Evolutionary conservation across 2,329 filamentous ascomycete species (phyloP).

Genomic region (Exophiala calicioides): DNA sequence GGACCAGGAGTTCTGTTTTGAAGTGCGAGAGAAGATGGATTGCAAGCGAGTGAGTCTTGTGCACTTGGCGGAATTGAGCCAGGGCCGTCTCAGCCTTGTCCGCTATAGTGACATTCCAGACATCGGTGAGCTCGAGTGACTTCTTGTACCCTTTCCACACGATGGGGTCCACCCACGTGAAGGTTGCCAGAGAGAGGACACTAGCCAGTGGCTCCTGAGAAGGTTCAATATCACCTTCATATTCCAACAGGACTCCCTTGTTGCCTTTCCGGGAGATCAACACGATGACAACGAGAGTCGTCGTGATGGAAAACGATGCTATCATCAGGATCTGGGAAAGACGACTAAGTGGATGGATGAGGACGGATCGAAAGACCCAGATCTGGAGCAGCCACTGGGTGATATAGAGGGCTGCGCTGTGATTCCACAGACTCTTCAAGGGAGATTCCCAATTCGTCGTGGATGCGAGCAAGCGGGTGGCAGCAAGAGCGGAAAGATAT

Average conservation of each 20-base stretch:
- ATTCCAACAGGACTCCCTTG: slow-evolving; percentile 81
- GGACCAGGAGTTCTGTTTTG: slow-evolving; percentile 70
- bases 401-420: slow-evolving; percentile 82
- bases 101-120: slow-evolving; percentile 87
- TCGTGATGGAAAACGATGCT: slow-evolving; percentile 72
- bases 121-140: slow-evolving; percentile 76
- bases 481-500: slow-evolving; percentile 74
- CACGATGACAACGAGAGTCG: slow-evolving; percentile 73
- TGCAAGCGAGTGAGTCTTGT: slow-evolving; percentile 76
- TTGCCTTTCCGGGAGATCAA: slow-evolving; percentile 88
- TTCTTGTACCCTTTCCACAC: slow-evolving; percentile 87
- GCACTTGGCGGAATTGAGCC: slow-evolving; percentile 78
- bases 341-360: slow-evolving; percentile 72
- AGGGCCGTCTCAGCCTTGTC: slow-evolving; percentile 85
- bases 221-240: slow-evolving; percentile 84
- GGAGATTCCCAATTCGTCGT: slow-evolving; percentile 62
- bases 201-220: slow-evolving; percentile 86
- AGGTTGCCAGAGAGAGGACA: slow-evolving; percentile 82
- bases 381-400: slow-evolving; percentile 77
- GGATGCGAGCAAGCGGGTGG: slow-evolving; percentile 68
- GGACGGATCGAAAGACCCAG: slow-evolving; percentile 77
- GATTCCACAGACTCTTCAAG: slow-evolving; percentile 81
- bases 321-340: slow-evolving; percentile 66
- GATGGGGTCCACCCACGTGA: slow-evolving; percentile 86
- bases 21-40: slow-evolving; percentile 85